Base-by-base conservation (phyloP, 2,329 filamentous ascomycete species). In the Neopestalotiopsis sp. region DNA sequence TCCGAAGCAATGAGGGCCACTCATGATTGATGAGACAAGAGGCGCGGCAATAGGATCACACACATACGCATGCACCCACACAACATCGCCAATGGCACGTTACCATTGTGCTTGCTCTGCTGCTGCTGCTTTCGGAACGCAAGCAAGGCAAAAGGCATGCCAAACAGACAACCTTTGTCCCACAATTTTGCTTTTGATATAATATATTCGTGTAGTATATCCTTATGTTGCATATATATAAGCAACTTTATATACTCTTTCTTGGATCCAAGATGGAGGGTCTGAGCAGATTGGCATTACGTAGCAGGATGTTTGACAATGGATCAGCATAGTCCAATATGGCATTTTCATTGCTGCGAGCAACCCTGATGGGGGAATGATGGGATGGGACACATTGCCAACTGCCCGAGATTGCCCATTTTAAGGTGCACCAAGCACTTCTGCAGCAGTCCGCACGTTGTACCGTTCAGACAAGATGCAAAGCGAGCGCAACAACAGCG, bases 321-420 rank as follows among this genome's bases (percentile, higher is more conserved):
- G 17, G 20, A 17, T 53, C n/a, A n/a, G n/a, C 45, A 53, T 53
- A 53, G 14, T 53, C 45, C n/a, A 53, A 17, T 10, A 53, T 53
- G 45, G 14, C 7, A 17, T n/a, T 53, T 17, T n/a, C 4, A n/a
- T 53, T 20, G n/a, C 45, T 53, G 45, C 45, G n/a, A 53, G 45
- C 45, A 53, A 10, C n/a, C 45, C n/a, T 14, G 45, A 53, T 28
- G 24, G 5, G 45, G 45, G 45, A 53, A 53, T n/a, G 17, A 53
- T n/a, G 45, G n/a, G 24, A 34, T n/a, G 32, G n/a, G 59, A 62
- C 59, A 62, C 13, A 62, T 38, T 40, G 28, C n/a, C 40, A 40
- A 62, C 20, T 62, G 59, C n/a, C 59, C 59, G 59, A 62, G 59
- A 62, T 62, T 34, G 14, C 30, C n/a, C 34, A 62, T 53, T 1